Evolutionary conservation across 2,329 filamentous ascomycete species (phyloP), one percentile per base, ranked within the genome.

Genomic region (Graphilbum sp.): DNA sequence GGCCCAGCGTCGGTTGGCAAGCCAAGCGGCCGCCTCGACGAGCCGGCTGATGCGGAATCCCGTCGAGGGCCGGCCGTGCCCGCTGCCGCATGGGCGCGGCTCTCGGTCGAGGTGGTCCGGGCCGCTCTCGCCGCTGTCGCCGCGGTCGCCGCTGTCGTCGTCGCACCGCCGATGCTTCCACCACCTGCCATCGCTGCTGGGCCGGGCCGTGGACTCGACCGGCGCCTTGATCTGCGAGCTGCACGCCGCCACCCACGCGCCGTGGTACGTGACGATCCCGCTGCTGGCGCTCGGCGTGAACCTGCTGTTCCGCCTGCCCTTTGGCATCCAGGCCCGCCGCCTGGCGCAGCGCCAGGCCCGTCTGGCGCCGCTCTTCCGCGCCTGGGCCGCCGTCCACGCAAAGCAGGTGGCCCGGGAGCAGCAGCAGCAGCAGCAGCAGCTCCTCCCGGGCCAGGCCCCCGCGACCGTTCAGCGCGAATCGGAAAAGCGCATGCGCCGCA

Each of bases 201-300:
- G 48, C 9, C 31, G 47, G 5, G 41, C 54, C 30, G 50, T 67
- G 38, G 48, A 60, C 20, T 46, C 51, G 35, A 56, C 64, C 4
- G 60, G 66, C 24, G 51, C 62, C 37, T 47, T 58, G 42, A 58
- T 74, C 36, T 49, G 59, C 27, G 53, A 53, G 34, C 38, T 66
- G 10, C 69, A 75, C 47, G 40, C 42, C 19, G 31, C 48, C 35
- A 56, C 57, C 19, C 59, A 61, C 29, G 49, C 65, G 2, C 67
- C 69, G 2, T 75, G 70, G 70, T 71, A 58, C 45, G 45, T 71
- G 24, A 58, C 62, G 21, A 67, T 75, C 34, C 68, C 70, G 5
- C 54, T 67, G n/a, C 53, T 67, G 13, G 66, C 67, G 7, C 43
- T 71, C 2, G 42, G 42, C 29, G 43, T 50, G 33, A 47, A 44